Evolutionary conservation across 257 asterid species (phyloP).

Genomic region (Salvia splendens): DNA sequence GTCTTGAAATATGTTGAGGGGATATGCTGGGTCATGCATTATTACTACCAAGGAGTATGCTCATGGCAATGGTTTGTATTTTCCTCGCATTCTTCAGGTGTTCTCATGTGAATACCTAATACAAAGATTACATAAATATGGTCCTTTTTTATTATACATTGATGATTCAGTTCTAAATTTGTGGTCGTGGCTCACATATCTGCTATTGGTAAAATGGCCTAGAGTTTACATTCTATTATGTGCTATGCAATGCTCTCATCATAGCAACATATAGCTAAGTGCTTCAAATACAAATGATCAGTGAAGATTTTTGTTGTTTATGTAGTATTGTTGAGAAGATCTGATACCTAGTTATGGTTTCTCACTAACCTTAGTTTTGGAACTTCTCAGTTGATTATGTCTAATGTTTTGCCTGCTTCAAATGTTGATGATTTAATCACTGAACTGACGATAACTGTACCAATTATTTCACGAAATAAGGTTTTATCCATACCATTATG

Average conservation of each 20-base stretch:
- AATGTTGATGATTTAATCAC: constrained; percentile 7
- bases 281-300: neutral
- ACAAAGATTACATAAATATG: neutral
- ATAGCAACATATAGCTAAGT: neutral
- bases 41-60: constrained; percentile 76
- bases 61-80: constrained; percentile 74
- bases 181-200: neutral
- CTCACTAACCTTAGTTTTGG: constrained; percentile 13
- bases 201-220: neutral
- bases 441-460: constrained; percentile 19
- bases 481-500: constrained; percentile 74
- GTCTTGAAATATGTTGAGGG: constrained; percentile 69
- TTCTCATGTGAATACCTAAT: constrained; percentile 11
- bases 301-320: neutral
- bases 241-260: neutral
- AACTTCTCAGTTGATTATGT: neutral
- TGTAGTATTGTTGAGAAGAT: neutral
- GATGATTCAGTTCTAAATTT: neutral
- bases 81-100: constrained; percentile 15
- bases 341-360: neutral
- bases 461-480: constrained; percentile 36
- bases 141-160: neutral
- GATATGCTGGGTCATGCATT: constrained; percentile 74
- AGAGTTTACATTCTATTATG: neutral
- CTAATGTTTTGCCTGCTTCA: neutral